phyloP scores from a whole-genome alignment of 495 filamentous ascomycete genomes.

The Penicillium dipodomyicola region DNA sequence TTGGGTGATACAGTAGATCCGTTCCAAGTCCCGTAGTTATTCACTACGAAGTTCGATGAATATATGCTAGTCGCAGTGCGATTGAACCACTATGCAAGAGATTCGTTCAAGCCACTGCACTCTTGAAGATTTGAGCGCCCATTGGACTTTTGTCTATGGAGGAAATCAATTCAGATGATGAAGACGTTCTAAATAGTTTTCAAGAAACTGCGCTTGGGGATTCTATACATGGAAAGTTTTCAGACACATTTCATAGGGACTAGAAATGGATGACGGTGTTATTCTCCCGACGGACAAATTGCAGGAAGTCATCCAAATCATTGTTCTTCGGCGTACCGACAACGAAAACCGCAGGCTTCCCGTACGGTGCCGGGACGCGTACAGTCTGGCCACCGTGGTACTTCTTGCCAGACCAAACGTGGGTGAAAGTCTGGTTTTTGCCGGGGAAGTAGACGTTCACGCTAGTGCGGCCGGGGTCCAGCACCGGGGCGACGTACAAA shows the following conservation, averaged over 20 bases:
- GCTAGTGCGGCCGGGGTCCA: conserved; percentile 18
- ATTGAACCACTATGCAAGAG: too few species aligned
- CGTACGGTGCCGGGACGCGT: conserved; percentile 19
- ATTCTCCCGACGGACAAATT: conserved; percentile 24
- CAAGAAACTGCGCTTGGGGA: too few species aligned
- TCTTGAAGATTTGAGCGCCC: too few species aligned
- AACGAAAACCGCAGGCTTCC: conserved; percentile 28
- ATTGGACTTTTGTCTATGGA: too few species aligned
- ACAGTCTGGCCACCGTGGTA: conserved; percentile 22
- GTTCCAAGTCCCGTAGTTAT: too few species aligned
- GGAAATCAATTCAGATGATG: too few species aligned
- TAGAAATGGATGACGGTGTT: conserved; percentile 19
- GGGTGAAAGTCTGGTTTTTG: conserved; percentile 18
- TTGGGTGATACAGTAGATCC: too few species aligned
- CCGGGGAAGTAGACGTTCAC: conserved; percentile 28
- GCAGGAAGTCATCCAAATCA: conserved; percentile 20
- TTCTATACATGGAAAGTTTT: too few species aligned
- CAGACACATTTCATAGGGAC: neutral
- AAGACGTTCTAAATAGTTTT: too few species aligned
- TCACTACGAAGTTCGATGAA: too few species aligned
- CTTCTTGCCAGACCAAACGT: conserved; percentile 22
- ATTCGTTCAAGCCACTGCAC: too few species aligned
- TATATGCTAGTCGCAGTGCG: too few species aligned
- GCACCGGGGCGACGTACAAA: conserved; percentile 26
- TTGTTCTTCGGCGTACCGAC: conserved; percentile 22